phyloP scores from a whole-genome alignment of 148 eudicot genomes.

The Linanthus parryae region DNA sequence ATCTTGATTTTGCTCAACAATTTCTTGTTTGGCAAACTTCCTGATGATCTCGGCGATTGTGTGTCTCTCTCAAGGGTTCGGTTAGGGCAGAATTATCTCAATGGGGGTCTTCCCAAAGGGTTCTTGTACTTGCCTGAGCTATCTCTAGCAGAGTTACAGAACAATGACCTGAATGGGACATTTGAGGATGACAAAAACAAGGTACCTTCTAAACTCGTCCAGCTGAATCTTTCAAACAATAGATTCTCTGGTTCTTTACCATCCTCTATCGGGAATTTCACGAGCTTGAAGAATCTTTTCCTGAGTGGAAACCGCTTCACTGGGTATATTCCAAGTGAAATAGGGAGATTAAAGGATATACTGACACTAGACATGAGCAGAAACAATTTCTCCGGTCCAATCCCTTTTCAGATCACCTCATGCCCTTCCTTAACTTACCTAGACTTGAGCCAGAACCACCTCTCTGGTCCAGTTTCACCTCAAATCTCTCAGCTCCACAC shows the following conservation, averaged over 20 bases:
- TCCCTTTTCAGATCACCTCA: slow-evolving; percentile 11
- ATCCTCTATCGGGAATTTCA: slow-evolving; percentile 31
- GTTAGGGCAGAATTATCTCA: slow-evolving; percentile 46
- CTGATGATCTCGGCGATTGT: slow-evolving; percentile 40
- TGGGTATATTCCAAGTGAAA: slow-evolving; percentile 38
- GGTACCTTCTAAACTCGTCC: slow-evolving; percentile 20
- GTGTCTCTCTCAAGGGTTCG: slow-evolving; percentile 35
- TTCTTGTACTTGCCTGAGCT: slow-evolving; percentile 41
- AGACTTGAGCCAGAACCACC: slow-evolving; percentile 53
- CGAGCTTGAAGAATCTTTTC: slow-evolving; percentile 30
- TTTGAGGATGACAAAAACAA: slow-evolving; percentile 13
- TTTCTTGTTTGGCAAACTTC: slow-evolving; percentile 44
- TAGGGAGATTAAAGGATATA: slow-evolving; percentile 27
- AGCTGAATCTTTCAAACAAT: slow-evolving; percentile 47
- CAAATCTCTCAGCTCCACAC: slow-evolving; percentile 33
- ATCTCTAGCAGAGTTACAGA: slow-evolving; percentile 39
- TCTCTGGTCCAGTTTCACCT: slow-evolving; percentile 40
- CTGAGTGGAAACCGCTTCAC: slow-evolving; percentile 33
- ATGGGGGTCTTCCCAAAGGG: slow-evolving; percentile 43
- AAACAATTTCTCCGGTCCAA: slow-evolving; percentile 35
- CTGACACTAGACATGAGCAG: slow-evolving; percentile 48
- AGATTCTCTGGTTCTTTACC: slow-evolving; percentile 38
- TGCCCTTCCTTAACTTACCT: slow-evolving; percentile 27
- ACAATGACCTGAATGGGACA: slow-evolving; percentile 40
- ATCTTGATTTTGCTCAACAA: slow-evolving; percentile 46